Conservation (phyloP, 495 filamentous ascomycete species). For the Jackrogersella minutella region DNA sequence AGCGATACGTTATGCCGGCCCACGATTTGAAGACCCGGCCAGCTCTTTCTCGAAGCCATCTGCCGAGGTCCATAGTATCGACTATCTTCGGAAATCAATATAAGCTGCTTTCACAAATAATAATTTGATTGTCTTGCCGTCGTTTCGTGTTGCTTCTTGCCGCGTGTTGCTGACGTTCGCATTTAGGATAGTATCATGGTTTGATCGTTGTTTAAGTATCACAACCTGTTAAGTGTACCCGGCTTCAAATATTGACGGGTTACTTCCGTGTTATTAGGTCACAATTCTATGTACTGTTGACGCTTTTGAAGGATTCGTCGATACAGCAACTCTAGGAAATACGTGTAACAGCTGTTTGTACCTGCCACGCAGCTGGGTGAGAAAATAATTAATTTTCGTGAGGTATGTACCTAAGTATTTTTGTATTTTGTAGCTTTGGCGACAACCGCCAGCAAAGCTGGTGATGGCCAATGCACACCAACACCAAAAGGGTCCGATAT, state of each 20-base stretch:
- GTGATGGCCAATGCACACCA: too few species aligned
- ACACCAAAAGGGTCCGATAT: too few species aligned
- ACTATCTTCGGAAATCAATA: background rate
- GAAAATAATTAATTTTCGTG: too few species aligned
- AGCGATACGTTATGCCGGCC: background rate
- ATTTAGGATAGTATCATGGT: too few species aligned
- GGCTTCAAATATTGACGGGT: background rate
- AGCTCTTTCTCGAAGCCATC: background rate
- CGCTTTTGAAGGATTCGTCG: too few species aligned
- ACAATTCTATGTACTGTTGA: too few species aligned
- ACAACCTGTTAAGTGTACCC: background rate
- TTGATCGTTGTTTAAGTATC: background rate
- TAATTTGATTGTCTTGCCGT: background rate
- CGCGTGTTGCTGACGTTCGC: background rate
- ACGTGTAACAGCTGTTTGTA: too few species aligned
- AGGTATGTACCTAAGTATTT: too few species aligned
- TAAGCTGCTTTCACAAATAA: slow-evolving; percentile 3
- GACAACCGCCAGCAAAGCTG: too few species aligned
- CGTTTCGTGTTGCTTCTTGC: background rate
- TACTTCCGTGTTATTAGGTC: background rate
- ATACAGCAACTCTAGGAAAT: too few species aligned
- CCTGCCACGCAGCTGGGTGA: too few species aligned
- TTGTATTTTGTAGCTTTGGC: too few species aligned
- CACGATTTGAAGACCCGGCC: background rate
- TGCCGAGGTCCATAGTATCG: background rate